Evolutionary conservation across 352 stramenopile species (phyloP).

Genomic region (Globisporangium parvum): DNA sequence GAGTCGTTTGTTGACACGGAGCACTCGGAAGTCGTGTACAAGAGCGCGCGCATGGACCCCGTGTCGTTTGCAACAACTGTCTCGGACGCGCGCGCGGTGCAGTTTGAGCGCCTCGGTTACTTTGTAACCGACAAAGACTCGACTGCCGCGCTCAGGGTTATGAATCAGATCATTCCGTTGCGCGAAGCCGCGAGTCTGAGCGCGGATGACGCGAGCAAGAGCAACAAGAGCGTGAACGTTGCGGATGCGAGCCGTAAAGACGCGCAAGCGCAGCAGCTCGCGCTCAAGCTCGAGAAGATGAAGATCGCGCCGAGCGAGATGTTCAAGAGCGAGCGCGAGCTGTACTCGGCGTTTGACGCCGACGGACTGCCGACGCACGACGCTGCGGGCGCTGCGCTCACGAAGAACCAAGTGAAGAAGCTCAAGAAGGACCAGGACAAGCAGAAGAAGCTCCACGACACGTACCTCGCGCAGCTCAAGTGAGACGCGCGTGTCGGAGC

Average conservation of each 20-base stretch:
- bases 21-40: conserved; percentile 78
- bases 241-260: conserved; percentile 64
- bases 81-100: conserved; percentile 68
- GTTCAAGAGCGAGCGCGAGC: conserved; percentile 62
- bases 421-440: conserved; percentile 88
- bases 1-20: conserved; percentile 81
- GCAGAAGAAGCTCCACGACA: conserved; percentile 81
- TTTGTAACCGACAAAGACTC: conserved; percentile 97
- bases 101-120: conserved; percentile 98
- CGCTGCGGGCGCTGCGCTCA: conserved; percentile 45
- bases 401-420: conserved; percentile 83
- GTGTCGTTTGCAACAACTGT: conserved; percentile 52
- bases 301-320: conserved; percentile 80
- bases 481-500: no score
- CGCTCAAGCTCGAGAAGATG: conserved; percentile 92
- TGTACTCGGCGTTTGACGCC: conserved; percentile 68
- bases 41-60: conserved; percentile 86
- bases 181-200: conserved; percentile 68
- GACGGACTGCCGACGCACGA: conserved; percentile 77
- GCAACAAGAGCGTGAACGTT: conserved; percentile 11
- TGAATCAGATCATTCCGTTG: conserved; percentile 96
- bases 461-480: conserved; percentile 33
- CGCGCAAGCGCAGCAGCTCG: conserved; percentile 75
- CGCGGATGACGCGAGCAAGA: conserved; percentile 43
- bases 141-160: conserved; percentile 86